Conservation (phyloP, 164 flowering plant species). For the Houttuynia cordata region DNA sequence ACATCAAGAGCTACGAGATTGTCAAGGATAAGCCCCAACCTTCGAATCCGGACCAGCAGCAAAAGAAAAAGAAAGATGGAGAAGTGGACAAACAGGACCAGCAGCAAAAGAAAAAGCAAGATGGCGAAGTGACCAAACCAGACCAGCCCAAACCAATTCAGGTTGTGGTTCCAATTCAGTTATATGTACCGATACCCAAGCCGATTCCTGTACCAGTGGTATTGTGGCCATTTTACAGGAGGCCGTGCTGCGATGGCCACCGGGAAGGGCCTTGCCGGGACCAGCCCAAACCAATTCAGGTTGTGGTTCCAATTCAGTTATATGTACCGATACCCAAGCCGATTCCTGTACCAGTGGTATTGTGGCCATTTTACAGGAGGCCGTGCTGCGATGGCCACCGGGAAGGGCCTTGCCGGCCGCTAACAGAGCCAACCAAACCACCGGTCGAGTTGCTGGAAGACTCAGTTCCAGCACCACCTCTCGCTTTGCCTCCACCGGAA, state of each 20-base stretch:
- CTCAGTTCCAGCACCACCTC: too few relatives aligned
- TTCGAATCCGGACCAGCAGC: not conserved
- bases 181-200: not conserved
- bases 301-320: too few relatives aligned
- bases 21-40: not conserved
- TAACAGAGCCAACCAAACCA: not conserved
- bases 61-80: not conserved
- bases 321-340: not conserved
- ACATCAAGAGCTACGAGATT: conserved; percentile 2
- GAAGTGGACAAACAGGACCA: not conserved
- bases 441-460: too few relatives aligned
- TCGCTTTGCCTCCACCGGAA: too few relatives aligned
- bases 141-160: too few relatives aligned
- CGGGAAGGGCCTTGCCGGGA: not conserved
- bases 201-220: not conserved
- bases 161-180: too few relatives aligned
- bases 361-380: not conserved
- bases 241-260: conserved; percentile 1
- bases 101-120: not conserved
- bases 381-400: not conserved
- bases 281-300: not conserved
- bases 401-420: not conserved
- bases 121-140: not conserved
- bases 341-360: too few relatives aligned
- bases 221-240: not conserved